These are phyloP conservation scores for Pezicula carpinea DNA, from an alignment of 2,329 filamentous ascomycete species.

Conservation along the genomic window DNA sequence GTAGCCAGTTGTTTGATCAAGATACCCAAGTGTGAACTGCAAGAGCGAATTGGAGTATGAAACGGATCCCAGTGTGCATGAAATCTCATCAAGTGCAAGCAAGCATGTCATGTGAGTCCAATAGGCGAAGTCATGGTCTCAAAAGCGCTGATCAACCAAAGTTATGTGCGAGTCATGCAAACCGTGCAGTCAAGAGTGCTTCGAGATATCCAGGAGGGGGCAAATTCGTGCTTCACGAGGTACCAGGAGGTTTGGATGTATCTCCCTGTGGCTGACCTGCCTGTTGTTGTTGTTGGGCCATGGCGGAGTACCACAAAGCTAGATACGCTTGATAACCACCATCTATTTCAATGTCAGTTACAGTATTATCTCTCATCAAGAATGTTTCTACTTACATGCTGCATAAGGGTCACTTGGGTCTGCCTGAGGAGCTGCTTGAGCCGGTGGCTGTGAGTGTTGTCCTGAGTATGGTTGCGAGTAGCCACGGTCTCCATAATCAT, in stretches of 20 bases:
- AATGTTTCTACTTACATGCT: slow-evolving; percentile 49
- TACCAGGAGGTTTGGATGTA: slow-evolving; percentile 34
- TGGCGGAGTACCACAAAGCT: slow-evolving; percentile 74
- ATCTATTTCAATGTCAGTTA: slow-evolving; percentile 39
- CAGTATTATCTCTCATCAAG: slow-evolving; percentile 18
- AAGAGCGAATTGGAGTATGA: slow-evolving; percentile 15
- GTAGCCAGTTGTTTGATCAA: slow-evolving; percentile 8
- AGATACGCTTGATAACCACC: slow-evolving; percentile 80
- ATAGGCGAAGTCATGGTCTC: slow-evolving; percentile 28
- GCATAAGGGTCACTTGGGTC: slow-evolving; percentile 66
- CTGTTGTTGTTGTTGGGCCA: slow-evolving; percentile 47
- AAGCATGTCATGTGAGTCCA: slow-evolving; percentile 27
- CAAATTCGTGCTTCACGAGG: slow-evolving; percentile 27
- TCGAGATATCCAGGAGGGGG: slow-evolving; percentile 21
- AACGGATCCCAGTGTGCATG: slow-evolving; percentile 16
- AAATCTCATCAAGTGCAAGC: slow-evolving; percentile 24
- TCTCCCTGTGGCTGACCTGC: slow-evolving; percentile 30
- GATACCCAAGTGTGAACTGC: slow-evolving; percentile 4
- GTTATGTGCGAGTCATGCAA: slow-evolving; percentile 27
- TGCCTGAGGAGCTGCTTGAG: slow-evolving; percentile 40
- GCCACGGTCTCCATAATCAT: slow-evolving; percentile 51
- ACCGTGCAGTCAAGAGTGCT: slow-evolving; percentile 26
- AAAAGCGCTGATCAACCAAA: slow-evolving; percentile 22
- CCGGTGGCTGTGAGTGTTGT: slow-evolving; percentile 40
- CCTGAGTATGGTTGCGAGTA: slow-evolving; percentile 42